Evolutionary conservation across 495 filamentous ascomycete species (phyloP).

Genomic region (Xylaria acuta): DNA sequence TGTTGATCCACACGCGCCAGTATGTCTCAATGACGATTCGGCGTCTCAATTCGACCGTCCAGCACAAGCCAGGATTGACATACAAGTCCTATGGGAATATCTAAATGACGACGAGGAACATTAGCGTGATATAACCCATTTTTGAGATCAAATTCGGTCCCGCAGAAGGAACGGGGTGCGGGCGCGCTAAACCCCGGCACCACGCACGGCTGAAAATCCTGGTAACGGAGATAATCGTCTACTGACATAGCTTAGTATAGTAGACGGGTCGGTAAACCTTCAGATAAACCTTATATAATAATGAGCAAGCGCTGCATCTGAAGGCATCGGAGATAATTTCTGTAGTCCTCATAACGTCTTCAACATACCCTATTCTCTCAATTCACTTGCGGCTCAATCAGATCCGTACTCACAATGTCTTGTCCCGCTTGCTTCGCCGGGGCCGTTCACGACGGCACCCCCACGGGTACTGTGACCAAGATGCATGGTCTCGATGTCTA

Average conservation of each 20-base stretch:
- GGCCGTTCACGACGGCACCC: slow-evolving; percentile 31
- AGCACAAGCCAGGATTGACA: neutral
- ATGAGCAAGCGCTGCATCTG: neutral
- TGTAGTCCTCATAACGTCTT: neutral
- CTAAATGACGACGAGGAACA: neutral
- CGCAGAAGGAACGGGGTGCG: neutral
- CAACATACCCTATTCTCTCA: neutral
- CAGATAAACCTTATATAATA: neutral
- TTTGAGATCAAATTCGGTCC: neutral
- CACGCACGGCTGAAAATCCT: neutral
- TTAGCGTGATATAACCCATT: neutral
- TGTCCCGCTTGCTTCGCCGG: slow-evolving; percentile 39
- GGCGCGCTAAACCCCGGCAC: neutral
- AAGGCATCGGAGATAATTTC: neutral
- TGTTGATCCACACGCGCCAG: neutral
- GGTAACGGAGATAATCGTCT: neutral
- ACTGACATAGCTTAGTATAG: neutral
- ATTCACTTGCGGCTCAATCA: neutral
- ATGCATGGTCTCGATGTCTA: slow-evolving; percentile 53
- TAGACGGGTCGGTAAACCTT: neutral
- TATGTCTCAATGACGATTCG: neutral
- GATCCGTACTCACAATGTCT: slow-evolving; percentile 28
- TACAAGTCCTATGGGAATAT: neutral
- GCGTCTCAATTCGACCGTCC: too few species aligned
- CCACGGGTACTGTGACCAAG: slow-evolving; percentile 31